Conservation (phyloP, 2,329 filamentous ascomycete genomes). For the Thielaviopsis euricoi region DNA sequence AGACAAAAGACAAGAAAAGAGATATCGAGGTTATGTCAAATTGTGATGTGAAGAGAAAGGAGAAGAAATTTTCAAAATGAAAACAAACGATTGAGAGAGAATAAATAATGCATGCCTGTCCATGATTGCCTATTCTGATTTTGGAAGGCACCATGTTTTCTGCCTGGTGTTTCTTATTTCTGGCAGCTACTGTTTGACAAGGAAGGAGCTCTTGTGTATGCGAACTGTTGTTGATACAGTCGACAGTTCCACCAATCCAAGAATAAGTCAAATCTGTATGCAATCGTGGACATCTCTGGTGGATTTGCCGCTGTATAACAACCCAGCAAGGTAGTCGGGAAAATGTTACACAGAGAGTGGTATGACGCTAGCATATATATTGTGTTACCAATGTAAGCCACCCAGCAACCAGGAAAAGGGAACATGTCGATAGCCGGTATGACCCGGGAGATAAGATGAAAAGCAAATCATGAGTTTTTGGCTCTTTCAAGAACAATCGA, state of each 20-base stretch:
- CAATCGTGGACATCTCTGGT: neutral
- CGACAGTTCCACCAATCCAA: no score
- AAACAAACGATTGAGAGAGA: neutral
- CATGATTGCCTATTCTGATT: neutral
- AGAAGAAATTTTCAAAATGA: neutral
- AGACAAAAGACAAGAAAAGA: neutral
- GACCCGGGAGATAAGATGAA: neutral
- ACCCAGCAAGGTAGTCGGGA: neutral
- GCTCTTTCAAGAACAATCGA: constrained; percentile 46
- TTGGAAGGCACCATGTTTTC: neutral
- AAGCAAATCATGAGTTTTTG: neutral
- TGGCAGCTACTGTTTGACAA: neutral
- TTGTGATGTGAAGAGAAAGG: neutral
- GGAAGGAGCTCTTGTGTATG: neutral
- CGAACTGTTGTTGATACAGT: no score
- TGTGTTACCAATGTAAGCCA: neutral
- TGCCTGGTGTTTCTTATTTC: neutral
- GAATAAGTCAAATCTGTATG: neutral
- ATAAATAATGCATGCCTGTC: neutral
- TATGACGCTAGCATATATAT: constrained; percentile 1
- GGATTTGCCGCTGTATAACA: neutral
- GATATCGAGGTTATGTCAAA: neutral
- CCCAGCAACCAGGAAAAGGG: neutral
- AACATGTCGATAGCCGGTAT: neutral
- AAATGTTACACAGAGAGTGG: neutral